Conservation (phyloP, 345 rosid genomes). For the Barbarea vulgaris region DNA sequence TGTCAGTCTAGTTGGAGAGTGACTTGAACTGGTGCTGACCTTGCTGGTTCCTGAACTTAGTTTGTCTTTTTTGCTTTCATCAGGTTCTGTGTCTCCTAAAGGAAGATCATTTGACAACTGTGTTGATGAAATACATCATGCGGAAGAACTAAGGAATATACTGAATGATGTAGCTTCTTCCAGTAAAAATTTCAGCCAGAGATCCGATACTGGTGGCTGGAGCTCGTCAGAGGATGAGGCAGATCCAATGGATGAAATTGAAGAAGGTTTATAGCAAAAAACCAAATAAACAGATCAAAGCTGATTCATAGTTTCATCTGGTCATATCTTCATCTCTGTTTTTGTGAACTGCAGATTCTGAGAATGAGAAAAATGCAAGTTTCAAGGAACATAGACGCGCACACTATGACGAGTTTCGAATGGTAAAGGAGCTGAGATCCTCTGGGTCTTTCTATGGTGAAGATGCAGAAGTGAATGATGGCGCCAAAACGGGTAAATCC, state of each 20-base stretch:
- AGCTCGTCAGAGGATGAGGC: constrained; percentile 87
- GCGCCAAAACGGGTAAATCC: constrained; percentile 25
- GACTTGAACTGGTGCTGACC: constrained; percentile 1
- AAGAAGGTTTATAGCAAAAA: constrained; percentile 53
- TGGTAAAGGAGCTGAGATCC: constrained; percentile 71
- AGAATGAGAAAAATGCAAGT: constrained; percentile 46
- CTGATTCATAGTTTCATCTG: constrained; percentile 4
- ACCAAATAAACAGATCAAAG: constrained; percentile 26
- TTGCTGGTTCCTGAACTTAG: not conserved
- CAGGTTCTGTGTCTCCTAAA: constrained; percentile 68
- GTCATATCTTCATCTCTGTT: constrained; percentile 14
- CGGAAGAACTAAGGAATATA: constrained; percentile 63
- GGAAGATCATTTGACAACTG: constrained; percentile 58
- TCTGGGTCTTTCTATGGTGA: constrained; percentile 65
- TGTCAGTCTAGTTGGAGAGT: constrained; percentile 11
- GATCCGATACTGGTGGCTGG: constrained; percentile 59
- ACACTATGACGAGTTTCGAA: constrained; percentile 85
- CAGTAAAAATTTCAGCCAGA: constrained; percentile 49
- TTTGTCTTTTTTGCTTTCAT: not conserved
- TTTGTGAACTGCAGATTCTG: constrained; percentile 48
- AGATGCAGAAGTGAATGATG: constrained; percentile 53
- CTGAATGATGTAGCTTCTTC: constrained; percentile 79
- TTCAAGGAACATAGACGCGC: constrained; percentile 82
- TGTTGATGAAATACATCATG: constrained; percentile 58
- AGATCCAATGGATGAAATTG: constrained; percentile 74